Conservation (phyloP, 2,329 filamentous ascomycete genomes). For the Talaromyces sp. region DNA sequence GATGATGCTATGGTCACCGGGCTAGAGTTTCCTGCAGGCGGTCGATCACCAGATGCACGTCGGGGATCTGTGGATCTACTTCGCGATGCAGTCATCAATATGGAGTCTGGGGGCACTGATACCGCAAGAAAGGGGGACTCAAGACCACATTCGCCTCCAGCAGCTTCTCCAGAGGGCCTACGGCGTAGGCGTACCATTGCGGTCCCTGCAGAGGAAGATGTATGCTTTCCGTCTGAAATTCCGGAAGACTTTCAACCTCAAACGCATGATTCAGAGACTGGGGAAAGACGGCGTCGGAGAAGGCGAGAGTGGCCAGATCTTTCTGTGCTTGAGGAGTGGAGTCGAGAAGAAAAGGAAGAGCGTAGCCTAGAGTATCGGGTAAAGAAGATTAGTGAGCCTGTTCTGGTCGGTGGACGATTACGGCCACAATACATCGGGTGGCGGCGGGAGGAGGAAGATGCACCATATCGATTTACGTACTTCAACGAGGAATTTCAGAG, state of each 20-base stretch:
- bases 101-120: slow-evolving; percentile 31
- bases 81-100: slow-evolving; percentile 45
- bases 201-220: slow-evolving; percentile 73
- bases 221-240: slow-evolving; percentile 85
- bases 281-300: slow-evolving; percentile 54
- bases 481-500: slow-evolving; percentile 97
- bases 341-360: slow-evolving; percentile 81
- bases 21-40: slow-evolving; percentile 35
- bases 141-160: slow-evolving; percentile 39
- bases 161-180: slow-evolving; percentile 36
- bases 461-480: slow-evolving; percentile 93
- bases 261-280: slow-evolving; percentile 43
- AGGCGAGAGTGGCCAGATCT: slow-evolving; percentile 83
- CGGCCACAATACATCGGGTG: slow-evolving; percentile 75
- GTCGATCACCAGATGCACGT: slow-evolving; percentile 36
- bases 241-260: slow-evolving; percentile 66
- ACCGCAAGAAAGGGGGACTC: slow-evolving; percentile 16
- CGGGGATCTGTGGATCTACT: slow-evolving; percentile 28
- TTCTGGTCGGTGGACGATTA: slow-evolving; percentile 84
- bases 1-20: slow-evolving; percentile 53
- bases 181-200: slow-evolving; percentile 57
- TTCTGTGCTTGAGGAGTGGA: slow-evolving; percentile 81
- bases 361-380: slow-evolving; percentile 76
- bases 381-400: slow-evolving; percentile 90
- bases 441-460: slow-evolving; percentile 84